phyloP scores from a whole-genome alignment of 192 early-diverging fungal genomes.

The Diversispora epigaea region DNA sequence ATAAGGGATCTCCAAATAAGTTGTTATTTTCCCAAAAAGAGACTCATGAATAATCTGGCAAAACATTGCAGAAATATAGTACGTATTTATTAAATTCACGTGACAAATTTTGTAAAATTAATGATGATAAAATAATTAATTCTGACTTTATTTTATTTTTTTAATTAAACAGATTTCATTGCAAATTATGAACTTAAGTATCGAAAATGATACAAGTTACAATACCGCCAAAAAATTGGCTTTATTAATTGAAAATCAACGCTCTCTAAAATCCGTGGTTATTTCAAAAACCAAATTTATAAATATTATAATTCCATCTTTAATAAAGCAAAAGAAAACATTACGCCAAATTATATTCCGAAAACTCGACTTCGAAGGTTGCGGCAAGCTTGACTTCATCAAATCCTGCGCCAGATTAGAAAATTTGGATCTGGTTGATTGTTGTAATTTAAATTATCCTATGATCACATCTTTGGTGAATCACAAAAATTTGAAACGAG shows the following conservation, averaged over 20 bases:
- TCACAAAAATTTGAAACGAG: too few species aligned
- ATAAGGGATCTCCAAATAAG: not conserved
- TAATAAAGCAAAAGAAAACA: constrained; percentile 8
- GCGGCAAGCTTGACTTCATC: too few species aligned
- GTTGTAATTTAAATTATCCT: too few species aligned
- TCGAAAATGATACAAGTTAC: not conserved
- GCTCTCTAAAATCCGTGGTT: not conserved
- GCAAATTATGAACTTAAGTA: not conserved
- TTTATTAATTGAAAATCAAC: not conserved
- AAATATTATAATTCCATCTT: not conserved
- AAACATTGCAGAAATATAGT: constrained; percentile 12
- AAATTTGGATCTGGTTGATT: too few species aligned
- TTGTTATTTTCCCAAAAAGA: constrained; percentile 1
- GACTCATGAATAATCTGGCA: not conserved
- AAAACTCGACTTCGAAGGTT: not conserved
- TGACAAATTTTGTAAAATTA: too few species aligned
- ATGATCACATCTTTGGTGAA: too few species aligned
- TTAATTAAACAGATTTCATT: not conserved
- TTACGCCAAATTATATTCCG: constrained; percentile 7
- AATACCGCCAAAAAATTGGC: not conserved
- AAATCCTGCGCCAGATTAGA: too few species aligned
- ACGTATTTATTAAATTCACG: not conserved
- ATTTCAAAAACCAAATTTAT: not conserved
- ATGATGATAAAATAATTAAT: too few species aligned
- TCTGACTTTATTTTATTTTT: too few species aligned